A percentile compares a stretch with the other conserved stretches of the same genome.
Evolutionary conservation across 345 rosid genomes (phyloP).

Genomic region (Melaleuca quinquenervia): DNA sequence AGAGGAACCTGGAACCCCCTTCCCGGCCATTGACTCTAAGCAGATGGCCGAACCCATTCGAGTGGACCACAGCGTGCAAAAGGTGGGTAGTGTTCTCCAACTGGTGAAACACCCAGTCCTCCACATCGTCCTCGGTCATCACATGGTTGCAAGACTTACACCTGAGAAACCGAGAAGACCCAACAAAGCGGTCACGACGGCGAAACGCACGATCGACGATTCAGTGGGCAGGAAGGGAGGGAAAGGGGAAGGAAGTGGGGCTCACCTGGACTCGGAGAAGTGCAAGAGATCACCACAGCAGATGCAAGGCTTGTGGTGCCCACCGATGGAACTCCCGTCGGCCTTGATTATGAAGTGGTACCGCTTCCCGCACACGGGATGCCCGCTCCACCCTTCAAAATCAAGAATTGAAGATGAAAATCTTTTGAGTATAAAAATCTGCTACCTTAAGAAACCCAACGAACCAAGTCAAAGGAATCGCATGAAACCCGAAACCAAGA

Average conservation of each 20-base stretch:
- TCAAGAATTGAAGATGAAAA: background rate
- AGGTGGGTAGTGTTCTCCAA: slow-evolving; percentile 60
- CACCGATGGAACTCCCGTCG: slow-evolving; percentile 45
- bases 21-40: slow-evolving; percentile 64
- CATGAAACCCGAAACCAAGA: background rate
- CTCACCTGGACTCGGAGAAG: slow-evolving; percentile 43
- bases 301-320: slow-evolving; percentile 40
- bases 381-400: slow-evolving; percentile 54
- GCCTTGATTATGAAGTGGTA: slow-evolving; percentile 65
- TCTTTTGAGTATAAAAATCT: background rate
- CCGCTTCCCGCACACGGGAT: slow-evolving; percentile 54
- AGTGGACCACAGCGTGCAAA: slow-evolving; percentile 54
- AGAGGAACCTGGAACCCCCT: slow-evolving; percentile 59
- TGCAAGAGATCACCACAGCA: slow-evolving; percentile 43
- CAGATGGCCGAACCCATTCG: slow-evolving; percentile 68
- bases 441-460: background rate
- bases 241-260: background rate
- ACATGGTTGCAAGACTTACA: slow-evolving; percentile 44
- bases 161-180: slow-evolving; percentile 5
- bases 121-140: slow-evolving; percentile 34
- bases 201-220: background rate
- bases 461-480: background rate
- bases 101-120: slow-evolving; percentile 55
- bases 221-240: background rate
- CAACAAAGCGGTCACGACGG: background rate